Conservation (phyloP, 2,329 filamentous ascomycete species). For the Fusarium lyarnte region DNA sequence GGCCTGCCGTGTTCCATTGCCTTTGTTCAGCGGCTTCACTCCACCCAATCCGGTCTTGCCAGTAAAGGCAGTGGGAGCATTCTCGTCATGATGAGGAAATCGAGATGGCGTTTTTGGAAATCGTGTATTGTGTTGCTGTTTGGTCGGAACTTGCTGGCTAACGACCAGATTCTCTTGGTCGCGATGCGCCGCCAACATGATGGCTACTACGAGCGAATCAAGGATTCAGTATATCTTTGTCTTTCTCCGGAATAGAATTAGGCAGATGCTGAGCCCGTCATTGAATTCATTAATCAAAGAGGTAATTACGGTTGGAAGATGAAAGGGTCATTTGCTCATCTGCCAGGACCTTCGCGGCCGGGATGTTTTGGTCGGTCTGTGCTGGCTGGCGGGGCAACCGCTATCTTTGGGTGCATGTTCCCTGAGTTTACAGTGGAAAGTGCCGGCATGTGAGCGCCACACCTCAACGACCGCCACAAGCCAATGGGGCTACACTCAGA, state of each 20-base stretch:
- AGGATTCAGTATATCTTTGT: constrained; percentile 12
- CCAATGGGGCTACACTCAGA: constrained; percentile 40
- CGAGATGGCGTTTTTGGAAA: constrained; percentile 86
- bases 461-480: constrained; percentile 44
- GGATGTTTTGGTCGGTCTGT: constrained; percentile 39
- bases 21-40: constrained; percentile 61
- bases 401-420: constrained; percentile 1
- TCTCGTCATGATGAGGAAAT: constrained; percentile 84
- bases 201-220: constrained; percentile 23
- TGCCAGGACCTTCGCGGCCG: constrained; percentile 2
- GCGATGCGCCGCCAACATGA: constrained; percentile 79
- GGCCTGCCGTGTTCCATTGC: constrained; percentile 57
- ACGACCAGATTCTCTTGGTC: constrained; percentile 91
- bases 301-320: constrained; percentile 32
- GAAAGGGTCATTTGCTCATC: constrained; percentile 21
- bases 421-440: constrained; percentile 15
- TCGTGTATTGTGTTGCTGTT: constrained; percentile 79
- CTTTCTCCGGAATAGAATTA: constrained; percentile 9
- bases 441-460: constrained; percentile 32
- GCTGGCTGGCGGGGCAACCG: constrained; percentile 46
- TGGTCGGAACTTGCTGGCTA: constrained; percentile 76
- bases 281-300: constrained; percentile 21
- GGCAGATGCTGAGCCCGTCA: constrained; percentile 23
- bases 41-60: constrained; percentile 59
- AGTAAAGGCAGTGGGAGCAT: constrained; percentile 61